A percentile compares a stretch with the other conserved stretches of the same genome.
These are phyloP conservation scores for Pinus taeda DNA, from an alignment of 75 land plant species.

Conservation along the genomic window DNA sequence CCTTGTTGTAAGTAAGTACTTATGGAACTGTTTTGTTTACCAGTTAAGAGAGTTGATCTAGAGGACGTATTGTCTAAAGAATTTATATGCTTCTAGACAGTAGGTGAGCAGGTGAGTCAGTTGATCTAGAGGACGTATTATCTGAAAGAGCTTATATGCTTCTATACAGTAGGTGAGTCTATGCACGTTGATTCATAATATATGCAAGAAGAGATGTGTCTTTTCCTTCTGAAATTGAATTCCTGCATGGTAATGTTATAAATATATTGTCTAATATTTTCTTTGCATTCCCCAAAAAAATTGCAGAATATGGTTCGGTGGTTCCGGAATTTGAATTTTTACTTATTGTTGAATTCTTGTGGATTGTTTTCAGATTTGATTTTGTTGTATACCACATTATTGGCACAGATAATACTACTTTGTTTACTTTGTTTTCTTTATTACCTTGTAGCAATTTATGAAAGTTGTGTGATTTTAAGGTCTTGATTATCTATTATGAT, in stretches of 20 bases:
- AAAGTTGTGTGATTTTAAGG: not conserved
- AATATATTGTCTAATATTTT: not conserved
- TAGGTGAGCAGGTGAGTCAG: constrained; percentile 13
- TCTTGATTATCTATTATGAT: not conserved
- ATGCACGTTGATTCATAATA: not conserved
- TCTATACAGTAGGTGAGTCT: constrained; percentile 66
- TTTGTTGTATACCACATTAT: not conserved
- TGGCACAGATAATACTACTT: not conserved
- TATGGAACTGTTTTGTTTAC: not conserved
- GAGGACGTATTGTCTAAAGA: constrained; percentile 19
- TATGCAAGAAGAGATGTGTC: not conserved
- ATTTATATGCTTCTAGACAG: constrained; percentile 87
- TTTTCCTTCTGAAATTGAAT: not conserved
- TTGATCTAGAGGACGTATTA: constrained; percentile 52
- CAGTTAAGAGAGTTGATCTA: constrained; percentile 71
- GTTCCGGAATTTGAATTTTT: not conserved
- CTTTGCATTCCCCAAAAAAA: too few species aligned
- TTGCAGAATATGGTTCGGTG: too few species aligned
- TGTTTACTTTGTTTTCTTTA: not conserved
- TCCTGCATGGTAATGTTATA: not conserved
- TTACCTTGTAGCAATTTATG: not conserved
- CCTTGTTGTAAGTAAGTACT: not conserved
- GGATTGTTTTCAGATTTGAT: not conserved
- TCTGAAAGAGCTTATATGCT: constrained; percentile 90
- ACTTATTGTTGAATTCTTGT: not conserved